A percentile compares a stretch with the other conserved stretches of the same genome.
phyloP scores from a whole-genome alignment of 148 eudicot genomes.

The Vaccinium myrtillus region DNA sequence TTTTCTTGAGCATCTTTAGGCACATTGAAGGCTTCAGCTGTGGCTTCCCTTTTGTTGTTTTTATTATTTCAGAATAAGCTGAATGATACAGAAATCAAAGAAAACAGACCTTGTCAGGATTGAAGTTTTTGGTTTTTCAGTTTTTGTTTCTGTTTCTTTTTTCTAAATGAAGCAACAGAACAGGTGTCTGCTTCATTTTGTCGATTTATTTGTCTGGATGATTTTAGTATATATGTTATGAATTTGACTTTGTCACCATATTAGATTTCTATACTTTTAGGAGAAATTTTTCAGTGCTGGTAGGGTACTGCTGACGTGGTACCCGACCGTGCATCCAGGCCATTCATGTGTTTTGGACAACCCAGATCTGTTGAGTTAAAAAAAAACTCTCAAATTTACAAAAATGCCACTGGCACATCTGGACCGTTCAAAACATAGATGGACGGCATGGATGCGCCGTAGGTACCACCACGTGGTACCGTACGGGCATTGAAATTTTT shows the following conservation, averaged over 20 bases:
- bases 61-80: slow-evolving; percentile 10
- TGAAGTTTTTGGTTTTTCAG: background rate
- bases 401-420: too few species aligned
- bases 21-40: slow-evolving; percentile 6
- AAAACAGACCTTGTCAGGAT: slow-evolving; percentile 1
- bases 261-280: background rate
- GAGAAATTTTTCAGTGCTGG: too few species aligned
- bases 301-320: too few species aligned
- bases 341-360: too few species aligned
- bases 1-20: slow-evolving; percentile 6
- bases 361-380: too few species aligned
- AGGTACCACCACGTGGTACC: too few species aligned
- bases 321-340: too few species aligned
- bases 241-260: background rate
- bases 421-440: too few species aligned
- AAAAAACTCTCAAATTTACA: too few species aligned
- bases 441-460: too few species aligned
- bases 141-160: background rate
- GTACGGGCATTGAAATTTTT: too few species aligned
- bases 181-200: background rate
- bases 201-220: background rate
- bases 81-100: slow-evolving; percentile 11
- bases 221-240: background rate
- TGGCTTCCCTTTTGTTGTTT: slow-evolving; percentile 7
- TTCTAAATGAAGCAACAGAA: background rate